Conservation (phyloP, 2,329 filamentous ascomycete species). For the Aspergillus sp. region DNA sequence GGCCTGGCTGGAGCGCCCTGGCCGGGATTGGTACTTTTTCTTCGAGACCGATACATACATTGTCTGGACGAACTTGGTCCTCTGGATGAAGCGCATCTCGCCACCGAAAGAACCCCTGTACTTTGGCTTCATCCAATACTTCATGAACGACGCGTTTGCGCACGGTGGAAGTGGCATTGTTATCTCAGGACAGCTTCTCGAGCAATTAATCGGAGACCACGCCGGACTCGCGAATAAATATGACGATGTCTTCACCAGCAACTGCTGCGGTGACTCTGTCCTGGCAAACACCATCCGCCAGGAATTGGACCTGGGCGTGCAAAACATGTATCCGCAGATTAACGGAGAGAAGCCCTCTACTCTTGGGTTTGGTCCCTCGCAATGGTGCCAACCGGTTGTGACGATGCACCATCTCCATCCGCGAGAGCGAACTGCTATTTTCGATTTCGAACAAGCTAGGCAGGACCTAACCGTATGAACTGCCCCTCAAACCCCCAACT, state of each 20-base stretch:
- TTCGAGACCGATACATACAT: slow-evolving; percentile 61
- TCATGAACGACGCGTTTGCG: slow-evolving; percentile 48
- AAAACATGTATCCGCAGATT: slow-evolving; percentile 50
- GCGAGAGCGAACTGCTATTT: slow-evolving; percentile 52
- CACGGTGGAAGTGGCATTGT: slow-evolving; percentile 57
- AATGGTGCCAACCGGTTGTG: slow-evolving; percentile 59
- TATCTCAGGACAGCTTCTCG: slow-evolving; percentile 54
- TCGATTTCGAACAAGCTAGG: slow-evolving; percentile 54
- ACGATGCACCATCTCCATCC: slow-evolving; percentile 58
- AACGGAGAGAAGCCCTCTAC: slow-evolving; percentile 57
- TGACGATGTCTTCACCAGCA: slow-evolving; percentile 42
- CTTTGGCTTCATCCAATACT: slow-evolving; percentile 51
- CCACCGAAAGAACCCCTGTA: slow-evolving; percentile 49
- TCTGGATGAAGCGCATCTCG: slow-evolving; percentile 47
- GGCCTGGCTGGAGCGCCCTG: slow-evolving; percentile 50
- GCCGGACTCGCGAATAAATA: slow-evolving; percentile 49
- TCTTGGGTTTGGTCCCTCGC: slow-evolving; percentile 45
- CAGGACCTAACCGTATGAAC: slow-evolving; percentile 20
- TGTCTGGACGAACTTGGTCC: slow-evolving; percentile 52
- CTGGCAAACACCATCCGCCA: slow-evolving; percentile 52
- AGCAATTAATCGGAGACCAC: slow-evolving; percentile 46
- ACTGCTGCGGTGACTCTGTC: slow-evolving; percentile 56
- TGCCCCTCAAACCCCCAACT: no score
- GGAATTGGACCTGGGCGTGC: slow-evolving; percentile 44
- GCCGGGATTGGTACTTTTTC: slow-evolving; percentile 61